Conservation (phyloP, 2,329 filamentous ascomycete genomes). For the Curvularia sp. region DNA sequence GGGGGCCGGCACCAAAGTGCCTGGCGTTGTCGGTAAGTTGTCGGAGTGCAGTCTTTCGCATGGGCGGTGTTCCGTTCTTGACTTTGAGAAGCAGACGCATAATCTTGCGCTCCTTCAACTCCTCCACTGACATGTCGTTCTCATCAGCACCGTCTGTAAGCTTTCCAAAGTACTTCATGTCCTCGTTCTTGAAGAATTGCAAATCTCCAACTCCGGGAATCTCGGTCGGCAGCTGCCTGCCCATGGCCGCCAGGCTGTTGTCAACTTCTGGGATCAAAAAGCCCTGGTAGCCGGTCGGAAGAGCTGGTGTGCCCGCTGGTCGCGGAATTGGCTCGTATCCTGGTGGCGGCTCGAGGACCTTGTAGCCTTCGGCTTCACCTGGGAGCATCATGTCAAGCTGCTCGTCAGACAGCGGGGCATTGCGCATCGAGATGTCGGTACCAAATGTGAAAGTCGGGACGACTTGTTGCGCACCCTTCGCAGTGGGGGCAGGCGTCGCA, state of each 20-base stretch:
- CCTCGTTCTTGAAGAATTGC: slow-evolving; percentile 97
- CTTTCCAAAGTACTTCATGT: slow-evolving; percentile 99
- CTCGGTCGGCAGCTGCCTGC: slow-evolving; percentile 91
- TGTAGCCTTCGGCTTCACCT: slow-evolving; percentile 87
- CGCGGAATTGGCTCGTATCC: slow-evolving; percentile 83
- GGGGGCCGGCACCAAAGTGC: slow-evolving; percentile 88
- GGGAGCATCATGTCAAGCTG: slow-evolving; percentile 92
- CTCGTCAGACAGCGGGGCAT: slow-evolving; percentile 86
- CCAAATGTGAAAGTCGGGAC: slow-evolving; percentile 71
- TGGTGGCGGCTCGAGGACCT: slow-evolving; percentile 86
- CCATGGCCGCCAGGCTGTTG: slow-evolving; percentile 74
- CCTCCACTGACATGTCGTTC: slow-evolving; percentile 88
- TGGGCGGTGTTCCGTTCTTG: slow-evolving; percentile 98
- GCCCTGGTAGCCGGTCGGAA: slow-evolving; percentile 72
- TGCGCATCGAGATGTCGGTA: slow-evolving; percentile 79
- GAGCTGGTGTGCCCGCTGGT: slow-evolving; percentile 77
- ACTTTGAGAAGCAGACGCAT: slow-evolving; percentile 97
- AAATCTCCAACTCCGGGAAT: slow-evolving; percentile 95
- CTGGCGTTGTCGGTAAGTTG: slow-evolving; percentile 97
- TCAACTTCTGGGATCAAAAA: slow-evolving; percentile 99
- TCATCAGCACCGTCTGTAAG: slow-evolving; percentile 93
- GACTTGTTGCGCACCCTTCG: slow-evolving; percentile 31
- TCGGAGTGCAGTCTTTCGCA: slow-evolving; percentile 96
- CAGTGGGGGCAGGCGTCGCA: slow-evolving; percentile 32
- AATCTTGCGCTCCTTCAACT: slow-evolving; percentile 97